These are phyloP conservation scores for Thermoascus crustaceus DNA, from an alignment of 2,329 filamentous ascomycete genomes.

Conservation along the genomic window DNA sequence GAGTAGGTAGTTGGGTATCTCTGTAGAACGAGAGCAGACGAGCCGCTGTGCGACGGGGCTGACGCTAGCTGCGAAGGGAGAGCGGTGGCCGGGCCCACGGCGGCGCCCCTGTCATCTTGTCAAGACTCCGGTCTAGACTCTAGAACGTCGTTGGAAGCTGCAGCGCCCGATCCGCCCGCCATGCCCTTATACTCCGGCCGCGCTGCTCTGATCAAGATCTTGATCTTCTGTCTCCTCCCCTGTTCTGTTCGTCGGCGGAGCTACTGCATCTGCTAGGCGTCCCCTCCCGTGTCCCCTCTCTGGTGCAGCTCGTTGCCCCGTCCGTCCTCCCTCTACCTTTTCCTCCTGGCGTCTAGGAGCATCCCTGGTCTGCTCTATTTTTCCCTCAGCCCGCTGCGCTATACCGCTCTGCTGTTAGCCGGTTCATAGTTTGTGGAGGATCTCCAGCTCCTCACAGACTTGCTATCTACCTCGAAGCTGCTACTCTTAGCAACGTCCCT, in stretches of 20 bases:
- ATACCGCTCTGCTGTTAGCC: constrained; percentile 7
- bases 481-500: no score
- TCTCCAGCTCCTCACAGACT: neutral
- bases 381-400: neutral
- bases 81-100: neutral
- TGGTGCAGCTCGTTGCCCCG: no score
- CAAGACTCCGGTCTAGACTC: neutral
- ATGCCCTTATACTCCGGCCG: no score
- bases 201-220: neutral
- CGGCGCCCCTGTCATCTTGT: constrained; percentile 1
- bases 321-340: neutral
- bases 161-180: neutral
- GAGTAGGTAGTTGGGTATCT: no score
- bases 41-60: neutral
- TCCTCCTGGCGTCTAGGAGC: no score
- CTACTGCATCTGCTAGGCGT: no score
- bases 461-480: neutral
- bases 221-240: neutral
- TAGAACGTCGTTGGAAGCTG: neutral
- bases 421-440: constrained; percentile 1
- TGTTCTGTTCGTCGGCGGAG: no score
- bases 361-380: no score
- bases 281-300: no score
- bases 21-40: no score
- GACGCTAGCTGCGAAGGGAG: neutral